These are phyloP conservation scores for Truncatella angustata DNA, from an alignment of 2,329 filamentous ascomycete genomes.

Conservation along the genomic window DNA sequence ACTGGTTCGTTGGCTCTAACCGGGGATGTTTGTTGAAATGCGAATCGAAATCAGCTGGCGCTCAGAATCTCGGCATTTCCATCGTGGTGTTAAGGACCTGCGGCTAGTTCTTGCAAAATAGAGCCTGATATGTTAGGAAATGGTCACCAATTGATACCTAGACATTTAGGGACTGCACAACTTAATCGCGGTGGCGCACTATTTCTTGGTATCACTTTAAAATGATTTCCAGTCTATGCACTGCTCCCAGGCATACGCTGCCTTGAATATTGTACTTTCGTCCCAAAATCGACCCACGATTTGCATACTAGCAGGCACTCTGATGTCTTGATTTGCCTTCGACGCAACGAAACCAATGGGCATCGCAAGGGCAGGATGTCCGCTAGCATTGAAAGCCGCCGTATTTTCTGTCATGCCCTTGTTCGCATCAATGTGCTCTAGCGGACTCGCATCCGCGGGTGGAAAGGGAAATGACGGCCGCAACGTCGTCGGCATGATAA, in stretches of 20 bases:
- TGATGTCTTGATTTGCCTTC: constrained; percentile 20
- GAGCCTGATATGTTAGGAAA: no score
- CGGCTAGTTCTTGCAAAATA: no score
- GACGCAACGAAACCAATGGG: constrained; percentile 27
- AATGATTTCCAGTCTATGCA: constrained; percentile 21
- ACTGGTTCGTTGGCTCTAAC: no score
- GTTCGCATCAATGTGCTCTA: constrained; percentile 10
- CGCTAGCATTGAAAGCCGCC: constrained; percentile 8
- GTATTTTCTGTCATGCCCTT: constrained; percentile 10
- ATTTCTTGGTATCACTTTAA: no score
- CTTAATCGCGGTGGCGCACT: no score
- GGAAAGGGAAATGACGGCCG: constrained; percentile 15
- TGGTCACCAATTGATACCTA: no score
- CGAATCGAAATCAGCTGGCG: no score
- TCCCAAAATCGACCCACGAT: constrained; percentile 27
- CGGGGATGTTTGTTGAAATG: no score
- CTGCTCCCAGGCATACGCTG: constrained; percentile 28
- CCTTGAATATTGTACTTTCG: constrained; percentile 24
- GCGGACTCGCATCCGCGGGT: background rate
- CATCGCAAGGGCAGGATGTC: constrained; percentile 27
- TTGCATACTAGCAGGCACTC: constrained; percentile 26
- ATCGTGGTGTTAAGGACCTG: no score
- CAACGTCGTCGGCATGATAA: constrained; percentile 26
- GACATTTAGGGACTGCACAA: no score
- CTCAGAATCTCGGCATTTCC: no score